phyloP scores from a whole-genome alignment of 441 rosid genomes.

The Pelargonium fulgidum region DNA sequence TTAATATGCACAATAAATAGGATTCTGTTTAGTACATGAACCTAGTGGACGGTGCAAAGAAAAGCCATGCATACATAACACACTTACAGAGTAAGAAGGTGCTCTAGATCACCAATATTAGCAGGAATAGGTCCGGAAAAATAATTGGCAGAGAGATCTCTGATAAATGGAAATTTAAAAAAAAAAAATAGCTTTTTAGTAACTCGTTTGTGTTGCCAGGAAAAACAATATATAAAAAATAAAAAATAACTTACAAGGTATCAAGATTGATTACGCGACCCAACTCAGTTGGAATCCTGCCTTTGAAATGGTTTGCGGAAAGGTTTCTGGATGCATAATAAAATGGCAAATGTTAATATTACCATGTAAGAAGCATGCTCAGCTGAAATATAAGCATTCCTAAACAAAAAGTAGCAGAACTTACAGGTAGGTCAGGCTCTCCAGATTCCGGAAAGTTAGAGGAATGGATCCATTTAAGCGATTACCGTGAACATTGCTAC shows the following conservation, averaged over 20 bases:
- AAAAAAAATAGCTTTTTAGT: constrained; percentile 2
- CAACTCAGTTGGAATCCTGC: constrained; percentile 60
- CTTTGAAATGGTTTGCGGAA: constrained; percentile 67
- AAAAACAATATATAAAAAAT: neutral
- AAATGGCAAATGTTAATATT: neutral
- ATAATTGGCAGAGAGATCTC: constrained; percentile 77
- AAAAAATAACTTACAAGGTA: constrained; percentile 44
- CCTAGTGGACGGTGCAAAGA: neutral
- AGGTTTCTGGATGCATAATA: constrained; percentile 47
- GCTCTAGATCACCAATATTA: constrained; percentile 84
- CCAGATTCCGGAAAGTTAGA: constrained; percentile 50
- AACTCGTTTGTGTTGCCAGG: neutral
- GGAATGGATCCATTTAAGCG: constrained; percentile 66
- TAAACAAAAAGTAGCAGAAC: constrained; percentile 16
- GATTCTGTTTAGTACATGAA: neutral
- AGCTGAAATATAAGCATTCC: neutral
- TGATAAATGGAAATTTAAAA: constrained; percentile 17
- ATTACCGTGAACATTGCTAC: constrained; percentile 82
- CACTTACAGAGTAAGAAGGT: constrained; percentile 70
- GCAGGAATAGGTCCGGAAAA: constrained; percentile 68
- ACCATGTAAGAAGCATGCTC: neutral
- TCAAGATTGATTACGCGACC: constrained; percentile 84
- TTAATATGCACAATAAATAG: neutral
- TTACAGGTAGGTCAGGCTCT: constrained; percentile 83
- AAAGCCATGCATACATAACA: neutral